These are phyloP conservation scores for Mortierella alpina DNA, from an alignment of 192 early-diverging fungal species.

Conservation along the genomic window DNA sequence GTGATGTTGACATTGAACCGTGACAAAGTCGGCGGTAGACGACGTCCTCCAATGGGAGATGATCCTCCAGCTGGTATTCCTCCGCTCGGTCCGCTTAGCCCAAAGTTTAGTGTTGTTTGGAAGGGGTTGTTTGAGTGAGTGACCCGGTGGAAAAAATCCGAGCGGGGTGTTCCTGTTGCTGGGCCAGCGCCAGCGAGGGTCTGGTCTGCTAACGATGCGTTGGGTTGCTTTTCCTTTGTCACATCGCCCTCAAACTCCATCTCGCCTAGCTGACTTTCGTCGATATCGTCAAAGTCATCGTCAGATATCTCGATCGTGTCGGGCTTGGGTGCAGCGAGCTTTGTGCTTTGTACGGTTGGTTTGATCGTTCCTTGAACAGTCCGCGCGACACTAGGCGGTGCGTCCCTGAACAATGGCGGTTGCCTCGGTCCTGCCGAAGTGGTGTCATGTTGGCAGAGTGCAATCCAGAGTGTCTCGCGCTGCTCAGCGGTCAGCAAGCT, in stretches of 20 bases:
- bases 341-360: background rate
- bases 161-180: background rate
- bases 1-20: slow-evolving; percentile 4
- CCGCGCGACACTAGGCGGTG: too few relatives aligned
- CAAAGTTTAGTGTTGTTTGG: slow-evolving; percentile 33
- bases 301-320: slow-evolving; percentile 51
- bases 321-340: background rate
- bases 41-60: background rate
- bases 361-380: background rate
- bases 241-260: slow-evolving; percentile 44
- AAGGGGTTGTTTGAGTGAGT: slow-evolving; percentile 19
- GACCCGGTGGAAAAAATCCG: background rate
- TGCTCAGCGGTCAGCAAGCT: slow-evolving; percentile 29
- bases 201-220: background rate
- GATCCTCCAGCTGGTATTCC: slow-evolving; percentile 28
- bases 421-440: background rate
- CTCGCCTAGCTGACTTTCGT: slow-evolving; percentile 45
- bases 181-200: background rate
- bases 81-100: background rate
- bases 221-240: background rate
- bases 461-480: slow-evolving; percentile 22
- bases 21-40: slow-evolving; percentile 17
- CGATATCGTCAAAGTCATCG: slow-evolving; percentile 55
- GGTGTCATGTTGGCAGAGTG: slow-evolving; percentile 32
- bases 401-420: background rate